phyloP scores from a whole-genome alignment of 805 yeast species.

The Candida boleticola region DNA sequence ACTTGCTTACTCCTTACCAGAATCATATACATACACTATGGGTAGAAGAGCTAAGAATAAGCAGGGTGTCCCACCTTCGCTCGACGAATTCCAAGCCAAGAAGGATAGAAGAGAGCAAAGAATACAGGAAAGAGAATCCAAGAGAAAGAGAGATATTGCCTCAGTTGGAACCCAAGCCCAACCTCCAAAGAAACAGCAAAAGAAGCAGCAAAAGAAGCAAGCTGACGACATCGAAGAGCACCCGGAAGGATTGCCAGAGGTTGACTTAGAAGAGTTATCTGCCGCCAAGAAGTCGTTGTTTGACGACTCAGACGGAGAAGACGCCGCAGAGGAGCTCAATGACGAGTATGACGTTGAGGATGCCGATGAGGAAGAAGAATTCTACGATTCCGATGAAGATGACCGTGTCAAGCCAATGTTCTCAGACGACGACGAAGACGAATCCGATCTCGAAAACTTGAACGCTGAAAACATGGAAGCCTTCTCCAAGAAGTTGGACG shows the following conservation, averaged over 20 bases:
- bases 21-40: slow-evolving; percentile 40
- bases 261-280: slow-evolving; percentile 63
- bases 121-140: slow-evolving; percentile 10
- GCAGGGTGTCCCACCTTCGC: slow-evolving; percentile 88
- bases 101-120: slow-evolving; percentile 40
- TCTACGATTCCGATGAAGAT: slow-evolving; percentile 61
- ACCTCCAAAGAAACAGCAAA: slow-evolving; percentile 8
- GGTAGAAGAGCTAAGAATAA: slow-evolving; percentile 92
- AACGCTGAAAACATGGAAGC: slow-evolving; percentile 85
- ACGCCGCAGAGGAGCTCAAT: slow-evolving; percentile 30
- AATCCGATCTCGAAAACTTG: slow-evolving; percentile 54
- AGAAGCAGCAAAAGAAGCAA: slow-evolving; percentile 20
- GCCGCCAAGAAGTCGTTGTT: slow-evolving; percentile 72
- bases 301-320: slow-evolving; percentile 69
- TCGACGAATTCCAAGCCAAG: slow-evolving; percentile 70
- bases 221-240: slow-evolving; percentile 38
- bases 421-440: slow-evolving; percentile 70
- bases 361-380: slow-evolving; percentile 22
- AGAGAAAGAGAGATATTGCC: slow-evolving; percentile 23
- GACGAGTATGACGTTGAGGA: slow-evolving; percentile 37
- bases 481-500: slow-evolving; percentile 65
- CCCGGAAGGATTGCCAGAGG: slow-evolving; percentile 57
- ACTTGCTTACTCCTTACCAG: neutral
- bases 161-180: slow-evolving; percentile 15
- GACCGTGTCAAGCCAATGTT: slow-evolving; percentile 67